Base-by-base conservation (phyloP, 2,329 filamentous ascomycete species). In the Blumeria hordei region DNA sequence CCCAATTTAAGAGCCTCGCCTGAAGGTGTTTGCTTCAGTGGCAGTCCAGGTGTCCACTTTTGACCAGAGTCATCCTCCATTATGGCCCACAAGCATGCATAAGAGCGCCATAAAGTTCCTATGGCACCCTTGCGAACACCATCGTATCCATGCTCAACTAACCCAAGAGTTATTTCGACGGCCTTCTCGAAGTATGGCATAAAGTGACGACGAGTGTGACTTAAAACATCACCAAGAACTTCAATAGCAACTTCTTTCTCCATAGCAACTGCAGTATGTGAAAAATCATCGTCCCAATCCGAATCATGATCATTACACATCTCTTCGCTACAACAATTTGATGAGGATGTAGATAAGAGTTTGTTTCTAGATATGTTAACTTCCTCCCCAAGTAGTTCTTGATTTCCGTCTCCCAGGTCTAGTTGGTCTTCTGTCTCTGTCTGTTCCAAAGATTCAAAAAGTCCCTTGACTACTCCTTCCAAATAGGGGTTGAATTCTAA, bases 201-300 rank as follows among this genome's bases (percentile, higher is more conserved):
- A 67, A 78, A 87, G 61, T 83, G 77, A 64, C 78, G 77, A 68
- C 86, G 88, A 51, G 86, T 86, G 71, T 93, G 82, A 50, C 85
- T 83, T 64, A 96, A 82, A 58, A 98, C 80, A 65, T 98, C 92
- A 60, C 88, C 92, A 37, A 95, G 77, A 6, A 95, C 88, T 68
- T 98, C 92, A 47, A 94, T 80, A 39, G 92, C 90, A 62, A 96
- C 93, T 70, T 98, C 92, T 71, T 96, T 95, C 74, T 96, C 92
- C 63, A 94, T 78, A 28, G 90, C 87, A 55, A 95, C 78, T 54
- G 88, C 87, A 32, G 87, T 93, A 58, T 93, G 85, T 53, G 86
- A 86, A 56, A 80, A 81, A 51, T 93, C 74, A 62, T 88, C 85
- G 62, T 88, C 83, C 77, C 85, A 88, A 58, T 88, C 85, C 57